Base-by-base conservation (phyloP, 2,329 filamentous ascomycete genomes). In the Penicillium sp. region DNA sequence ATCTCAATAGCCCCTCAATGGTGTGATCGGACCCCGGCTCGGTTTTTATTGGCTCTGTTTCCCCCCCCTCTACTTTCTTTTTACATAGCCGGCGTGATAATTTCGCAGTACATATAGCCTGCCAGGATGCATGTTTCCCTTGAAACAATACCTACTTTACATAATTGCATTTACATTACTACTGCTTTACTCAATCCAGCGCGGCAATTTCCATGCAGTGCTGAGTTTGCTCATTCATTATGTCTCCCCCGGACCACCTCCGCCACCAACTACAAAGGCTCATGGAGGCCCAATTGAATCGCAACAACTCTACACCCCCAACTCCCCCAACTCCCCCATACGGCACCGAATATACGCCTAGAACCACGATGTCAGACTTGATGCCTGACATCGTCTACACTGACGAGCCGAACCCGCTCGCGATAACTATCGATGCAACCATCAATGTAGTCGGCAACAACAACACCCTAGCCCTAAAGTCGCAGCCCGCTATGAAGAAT, bases 401-500 rank as follows among this genome's bases (percentile, higher is more conserved):
- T 13, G 60, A 65, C 2, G 47, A 53, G 6, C 37, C 54, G n/a
- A 23, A 43, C 12, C 56, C 61, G 7, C 62, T 73, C 30, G 63
- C 56, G 9, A 69, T 74, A 48, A 62, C 64, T 30, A 66, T 75
- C 37, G 68, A 74, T 48, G 61, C 63, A 7, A 72, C 69, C 4
- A 70, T 73, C 51, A 61, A 51, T 23, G 57, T 74, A 13, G 52
- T 58, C 9, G 72, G 72, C 43, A 61, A 52, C 47, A 61, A 52
- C n/a, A 75, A 73, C 55, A 64, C 60, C 2, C 50, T 72, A 37
- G 55, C 58, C 18, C 54, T 73, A 27, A 21, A 15, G 18, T 29
- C 23, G 15, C 58, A 42, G 20, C 39, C 39, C 9, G 6, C 13
- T 17, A 10, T 17, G 12, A 37, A 37, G 34, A 37, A 37, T 23